Conservation (phyloP, 352 stramenopile genomes). For the Phytophthora tubulina region DNA sequence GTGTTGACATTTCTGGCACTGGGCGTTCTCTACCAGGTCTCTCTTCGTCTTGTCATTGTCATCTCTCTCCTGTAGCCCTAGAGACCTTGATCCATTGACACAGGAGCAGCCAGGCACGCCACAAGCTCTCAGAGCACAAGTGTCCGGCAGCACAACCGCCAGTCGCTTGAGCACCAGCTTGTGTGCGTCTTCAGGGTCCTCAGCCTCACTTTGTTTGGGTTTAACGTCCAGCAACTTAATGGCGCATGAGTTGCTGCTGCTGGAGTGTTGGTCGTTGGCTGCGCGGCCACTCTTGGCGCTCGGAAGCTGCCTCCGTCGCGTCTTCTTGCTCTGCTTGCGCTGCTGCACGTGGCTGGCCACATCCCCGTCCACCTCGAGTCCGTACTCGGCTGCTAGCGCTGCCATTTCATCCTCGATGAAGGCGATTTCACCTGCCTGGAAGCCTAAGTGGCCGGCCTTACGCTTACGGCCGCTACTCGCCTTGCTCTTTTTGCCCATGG, state of each 20-base stretch:
- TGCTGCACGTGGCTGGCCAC: slow-evolving; percentile 68
- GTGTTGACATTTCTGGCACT: slow-evolving; percentile 78
- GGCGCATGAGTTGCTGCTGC: neutral
- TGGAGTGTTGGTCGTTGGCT: neutral
- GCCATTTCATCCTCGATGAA: slow-evolving; percentile 91
- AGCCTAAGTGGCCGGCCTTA: slow-evolving; percentile 77
- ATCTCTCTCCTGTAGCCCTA: slow-evolving; percentile 38
- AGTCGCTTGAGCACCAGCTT: slow-evolving; percentile 53
- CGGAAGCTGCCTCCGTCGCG: slow-evolving; percentile 22
- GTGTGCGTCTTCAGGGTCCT: slow-evolving; percentile 52
- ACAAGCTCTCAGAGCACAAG: slow-evolving; percentile 58
- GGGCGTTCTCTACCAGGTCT: slow-evolving; percentile 41
- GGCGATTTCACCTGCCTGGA: slow-evolving; percentile 78
- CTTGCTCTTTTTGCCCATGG: slow-evolving; percentile 38
- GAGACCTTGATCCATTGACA: slow-evolving; percentile 49
- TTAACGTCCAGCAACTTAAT: slow-evolving; percentile 26
- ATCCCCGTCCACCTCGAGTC: slow-evolving; percentile 73
- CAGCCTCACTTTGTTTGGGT: slow-evolving; percentile 16
- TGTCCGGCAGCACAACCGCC: slow-evolving; percentile 63
- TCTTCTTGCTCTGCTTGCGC: slow-evolving; percentile 67
- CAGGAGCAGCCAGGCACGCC: slow-evolving; percentile 75
- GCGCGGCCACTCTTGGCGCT: neutral
- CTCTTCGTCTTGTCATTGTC: slow-evolving; percentile 34
- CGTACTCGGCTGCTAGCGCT: slow-evolving; percentile 80
- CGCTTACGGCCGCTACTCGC: slow-evolving; percentile 53